phyloP scores from a whole-genome alignment of 495 filamentous ascomycete genomes.

The Penicillium subrubescens region DNA sequence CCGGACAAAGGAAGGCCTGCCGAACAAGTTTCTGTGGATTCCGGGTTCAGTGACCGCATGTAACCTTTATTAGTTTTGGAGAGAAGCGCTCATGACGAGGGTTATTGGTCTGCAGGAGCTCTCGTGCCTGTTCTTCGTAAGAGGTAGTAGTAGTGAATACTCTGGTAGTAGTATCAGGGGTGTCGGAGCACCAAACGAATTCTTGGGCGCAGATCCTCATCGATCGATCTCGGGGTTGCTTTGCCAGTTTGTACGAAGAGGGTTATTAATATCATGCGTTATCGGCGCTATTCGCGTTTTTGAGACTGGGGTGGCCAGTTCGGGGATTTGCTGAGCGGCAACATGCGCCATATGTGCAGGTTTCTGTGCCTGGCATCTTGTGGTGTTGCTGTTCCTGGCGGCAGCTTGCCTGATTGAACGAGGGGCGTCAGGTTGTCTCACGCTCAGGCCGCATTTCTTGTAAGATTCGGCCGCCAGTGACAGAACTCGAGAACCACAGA shows the following conservation, averaged over 20 bases:
- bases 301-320: constrained; percentile 14
- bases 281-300: constrained; percentile 6
- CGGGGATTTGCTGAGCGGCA: neutral
- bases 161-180: no score
- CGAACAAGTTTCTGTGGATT: constrained; percentile 1
- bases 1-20: constrained; percentile 8
- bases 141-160: neutral
- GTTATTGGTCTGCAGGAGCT: neutral
- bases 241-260: constrained; percentile 9
- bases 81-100: neutral
- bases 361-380: neutral
- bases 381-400: neutral
- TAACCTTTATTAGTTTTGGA: neutral
- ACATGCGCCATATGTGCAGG: constrained; percentile 4
- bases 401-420: constrained; percentile 10
- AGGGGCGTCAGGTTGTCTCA: constrained; percentile 12
- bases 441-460: constrained; percentile 14
- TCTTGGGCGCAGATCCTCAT: constrained; percentile 13
- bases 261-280: constrained; percentile 1
- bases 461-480: constrained; percentile 1
- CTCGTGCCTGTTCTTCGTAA: neutral
- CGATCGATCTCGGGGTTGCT: constrained; percentile 19
- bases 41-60: neutral
- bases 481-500: neutral
- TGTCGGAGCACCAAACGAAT: neutral